Evolutionary conservation across 306 rosid genomes (phyloP), one percentile per base, ranked within the genome.

Genomic region (Biancaea sappan): DNA sequence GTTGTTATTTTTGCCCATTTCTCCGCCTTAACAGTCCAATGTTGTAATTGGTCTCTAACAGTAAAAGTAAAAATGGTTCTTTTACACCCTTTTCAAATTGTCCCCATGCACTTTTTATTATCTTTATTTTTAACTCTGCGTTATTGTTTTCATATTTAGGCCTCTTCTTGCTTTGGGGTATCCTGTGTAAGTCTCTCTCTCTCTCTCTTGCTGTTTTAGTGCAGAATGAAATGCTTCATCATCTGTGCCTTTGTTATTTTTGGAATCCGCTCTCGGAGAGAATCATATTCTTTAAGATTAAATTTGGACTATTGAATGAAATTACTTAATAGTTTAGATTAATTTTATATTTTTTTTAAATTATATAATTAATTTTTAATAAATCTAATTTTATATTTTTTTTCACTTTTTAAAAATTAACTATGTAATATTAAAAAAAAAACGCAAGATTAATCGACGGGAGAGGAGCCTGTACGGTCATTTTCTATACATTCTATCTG

Each of bases 101-200:
- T 10, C 18, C 34, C 41, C 64, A 2, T 24, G 34, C 35, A 37
- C 25, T 1, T 51, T 61, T 62, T 2, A 15, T 5, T 58, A 35
- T 41, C 38, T n/a, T n/a, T n/a, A n/a, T n/a, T n/a, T n/a, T n/a
- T n/a, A 15, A 34, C 26, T 61, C 22, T 32, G 2, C 19, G 62
- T 60, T 28, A 19, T 44, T 19, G 5, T 64, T 54, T 53, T 25
- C 12, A 40, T 46, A 37, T 75, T 8, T 75, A 88, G 90, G 93
- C 90, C 89, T 69, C 72, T 86, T 47, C 57, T 84, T 75, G 93
- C 93, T 48, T n/a, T 84, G 57, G 80, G 62, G 26, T 88, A 88
- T 76, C 93, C 93, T 76, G 62, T 88, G 91, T 86, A 82, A 88
- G 89, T 67, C 69, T 46, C 52, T 71, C 40, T 52, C 14, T 50